Evolutionary conservation across 805 yeast species (phyloP), one percentile per base, ranked within the genome.

Genomic region (Ogataea nonfermentans): DNA sequence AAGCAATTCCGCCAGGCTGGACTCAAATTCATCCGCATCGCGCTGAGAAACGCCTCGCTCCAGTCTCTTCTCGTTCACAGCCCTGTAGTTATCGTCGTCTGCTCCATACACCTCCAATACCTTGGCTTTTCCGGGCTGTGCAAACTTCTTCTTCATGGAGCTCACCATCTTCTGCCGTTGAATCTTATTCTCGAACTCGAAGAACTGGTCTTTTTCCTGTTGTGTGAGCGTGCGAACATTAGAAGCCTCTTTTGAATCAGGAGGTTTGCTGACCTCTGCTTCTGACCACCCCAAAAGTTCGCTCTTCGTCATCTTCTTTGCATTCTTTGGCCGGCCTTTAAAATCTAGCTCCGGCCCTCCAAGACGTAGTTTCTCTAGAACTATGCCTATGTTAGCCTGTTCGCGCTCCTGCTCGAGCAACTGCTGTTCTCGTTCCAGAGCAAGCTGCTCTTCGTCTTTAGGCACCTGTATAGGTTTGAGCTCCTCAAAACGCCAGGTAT

Each of bases 401-500:
- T 49, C 44, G 6, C 37, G 37, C 35, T 43, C 47, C 36, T 35
- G 14, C 20, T 30, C 43, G 32, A 37, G 28, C 15, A 17, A 24
- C 14, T 37, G 39, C 22, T 40, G 48, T 13, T 43, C 50, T 6
- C 35, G 44, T 32, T 37, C 28, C 30, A 43, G 13, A 9, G 29
- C 34, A 23, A 41, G 28, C 22, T 43, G 47, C 17, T 43, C 48
- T 23, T 41, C 48, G 12, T 43, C 51, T 10, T 41, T 49, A 10
- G 43, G 47, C 27, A 32, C 32, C 11, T 38, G 43, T 7, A 14
- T 24, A 2, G 30, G 34, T 10, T 31, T 20, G 7, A 35, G 32
- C 26, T 51, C 59, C 19, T 49, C 42, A 34, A 54, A 60, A 29
- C 66, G 46, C 67, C 67, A 62, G 0, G 47, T 31, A 36, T 62